Conservation (phyloP, 331 rosid genomes). For the Spiraea crenata region DNA sequence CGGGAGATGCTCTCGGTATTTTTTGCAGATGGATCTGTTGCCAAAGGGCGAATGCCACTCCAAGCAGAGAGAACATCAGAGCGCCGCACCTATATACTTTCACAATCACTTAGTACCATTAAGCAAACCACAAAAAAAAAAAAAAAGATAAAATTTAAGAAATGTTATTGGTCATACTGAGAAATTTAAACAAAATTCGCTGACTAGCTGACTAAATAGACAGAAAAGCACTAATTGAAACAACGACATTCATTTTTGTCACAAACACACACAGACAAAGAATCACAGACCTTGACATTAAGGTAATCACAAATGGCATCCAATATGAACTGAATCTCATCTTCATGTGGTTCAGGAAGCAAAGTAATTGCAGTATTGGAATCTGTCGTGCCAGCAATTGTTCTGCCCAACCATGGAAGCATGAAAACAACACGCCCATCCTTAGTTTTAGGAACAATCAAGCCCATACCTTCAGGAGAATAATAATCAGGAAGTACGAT, state of each 20-base stretch:
- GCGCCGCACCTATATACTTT: constrained; percentile 77
- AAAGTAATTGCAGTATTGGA: constrained; percentile 71
- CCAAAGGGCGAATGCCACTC: constrained; percentile 99
- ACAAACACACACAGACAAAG: constrained; percentile 1
- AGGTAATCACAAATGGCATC: constrained; percentile 96
- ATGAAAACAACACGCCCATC: constrained; percentile 98
- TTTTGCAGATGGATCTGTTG: constrained; percentile 82
- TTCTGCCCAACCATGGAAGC: constrained; percentile 99
- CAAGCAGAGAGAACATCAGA: constrained; percentile 96
- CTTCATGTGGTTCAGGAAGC: constrained; percentile 98
- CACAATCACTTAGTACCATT: constrained; percentile 27
- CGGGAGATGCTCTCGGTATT: constrained; percentile 89
- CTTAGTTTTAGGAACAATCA: constrained; percentile 95
- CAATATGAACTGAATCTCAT: constrained; percentile 89
- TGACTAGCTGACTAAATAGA: neutral
- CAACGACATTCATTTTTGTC: neutral
- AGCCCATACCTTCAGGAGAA: constrained; percentile 99
- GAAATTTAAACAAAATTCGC: neutral
- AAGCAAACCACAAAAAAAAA: constrained; percentile 22
- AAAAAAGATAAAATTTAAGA: neutral
- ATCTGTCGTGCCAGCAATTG: constrained; percentile 99
- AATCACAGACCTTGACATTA: constrained; percentile 73
- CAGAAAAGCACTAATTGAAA: neutral
- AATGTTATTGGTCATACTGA: neutral
- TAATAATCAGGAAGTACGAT: constrained; percentile 95